A percentile compares a stretch with the other conserved stretches of the same genome.
phyloP scores from a whole-genome alignment of 352 stramenopile genomes.

The Porosira glacialis region DNA sequence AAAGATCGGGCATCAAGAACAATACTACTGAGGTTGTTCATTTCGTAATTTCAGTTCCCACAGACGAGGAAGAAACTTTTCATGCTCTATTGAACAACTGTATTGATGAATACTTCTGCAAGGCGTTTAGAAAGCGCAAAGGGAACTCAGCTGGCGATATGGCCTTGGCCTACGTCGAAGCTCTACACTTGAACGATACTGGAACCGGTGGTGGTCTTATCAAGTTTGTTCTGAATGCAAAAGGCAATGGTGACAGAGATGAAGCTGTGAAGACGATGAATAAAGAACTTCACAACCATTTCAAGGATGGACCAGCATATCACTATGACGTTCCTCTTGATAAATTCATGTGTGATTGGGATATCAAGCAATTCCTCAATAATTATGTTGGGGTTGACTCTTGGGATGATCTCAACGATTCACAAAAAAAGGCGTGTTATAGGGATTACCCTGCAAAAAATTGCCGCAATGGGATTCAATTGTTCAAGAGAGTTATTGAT shows the following conservation, averaged over 20 bases:
- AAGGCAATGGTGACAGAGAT: neutral
- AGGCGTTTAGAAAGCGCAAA: neutral
- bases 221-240: neutral
- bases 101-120: neutral
- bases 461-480: constrained; percentile 1
- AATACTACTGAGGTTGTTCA: neutral
- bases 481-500: neutral
- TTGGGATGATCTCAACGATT: constrained; percentile 1
- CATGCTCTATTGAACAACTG: neutral
- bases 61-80: neutral
- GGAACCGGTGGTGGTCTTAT: neutral
- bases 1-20: neutral
- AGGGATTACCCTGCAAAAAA: neutral
- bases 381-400: neutral
- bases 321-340: neutral
- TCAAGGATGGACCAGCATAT: neutral
- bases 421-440: neutral
- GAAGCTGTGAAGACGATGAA: constrained; percentile 2
- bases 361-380: constrained; percentile 5
- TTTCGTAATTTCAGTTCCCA: neutral
- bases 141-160: neutral
- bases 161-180: neutral
- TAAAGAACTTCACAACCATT: neutral
- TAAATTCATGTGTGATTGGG: constrained; percentile 10
- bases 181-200: neutral